A percentile compares a stretch with the other conserved stretches of the same genome.
Conservation (phyloP, 495 filamentous ascomycete genomes). For the Talaromyces ruber region DNA sequence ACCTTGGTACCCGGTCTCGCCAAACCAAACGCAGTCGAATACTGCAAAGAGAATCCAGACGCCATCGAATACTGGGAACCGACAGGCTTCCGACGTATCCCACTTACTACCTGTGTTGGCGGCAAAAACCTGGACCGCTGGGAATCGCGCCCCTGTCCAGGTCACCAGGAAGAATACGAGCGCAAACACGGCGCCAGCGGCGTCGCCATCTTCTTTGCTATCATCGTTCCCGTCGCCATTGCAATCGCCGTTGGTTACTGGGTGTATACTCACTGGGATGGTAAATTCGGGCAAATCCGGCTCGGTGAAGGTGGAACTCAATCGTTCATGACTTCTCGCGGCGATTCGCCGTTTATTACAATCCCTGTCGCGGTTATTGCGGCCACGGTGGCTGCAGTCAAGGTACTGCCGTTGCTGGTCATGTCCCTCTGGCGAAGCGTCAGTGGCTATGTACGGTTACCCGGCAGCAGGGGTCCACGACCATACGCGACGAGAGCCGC, state of each 20-base stretch:
- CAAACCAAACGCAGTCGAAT: slow-evolving; percentile 53
- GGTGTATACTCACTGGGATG: slow-evolving; percentile 76
- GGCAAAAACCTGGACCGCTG: slow-evolving; percentile 63
- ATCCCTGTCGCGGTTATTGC: slow-evolving; percentile 73
- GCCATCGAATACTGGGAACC: slow-evolving; percentile 66
- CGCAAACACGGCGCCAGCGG: slow-evolving; percentile 62
- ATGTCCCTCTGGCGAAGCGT: slow-evolving; percentile 58
- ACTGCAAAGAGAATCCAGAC: slow-evolving; percentile 60
- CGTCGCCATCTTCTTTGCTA: slow-evolving; percentile 76
- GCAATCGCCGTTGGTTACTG: slow-evolving; percentile 73
- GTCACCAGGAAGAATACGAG: slow-evolving; percentile 68
- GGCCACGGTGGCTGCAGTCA: slow-evolving; percentile 64
- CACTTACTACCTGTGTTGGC: slow-evolving; percentile 73
- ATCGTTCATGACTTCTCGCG: slow-evolving; percentile 39
- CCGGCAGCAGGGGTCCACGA: slow-evolving; percentile 36
- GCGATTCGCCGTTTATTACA: slow-evolving; percentile 61
- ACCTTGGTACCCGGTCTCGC: slow-evolving; percentile 58
- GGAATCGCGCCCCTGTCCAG: slow-evolving; percentile 53
- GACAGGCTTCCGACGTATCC: slow-evolving; percentile 87
- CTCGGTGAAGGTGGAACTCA: slow-evolving; percentile 51
- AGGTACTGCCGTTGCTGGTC: slow-evolving; percentile 64
- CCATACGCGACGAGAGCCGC: slow-evolving; percentile 76
- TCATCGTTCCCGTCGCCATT: slow-evolving; percentile 60
- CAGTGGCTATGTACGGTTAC: slow-evolving; percentile 30
- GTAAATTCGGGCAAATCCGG: slow-evolving; percentile 84